These are phyloP conservation scores for Ambrosiella cleistominuta DNA, from an alignment of 2,329 filamentous ascomycete genomes.

Conservation along the genomic window DNA sequence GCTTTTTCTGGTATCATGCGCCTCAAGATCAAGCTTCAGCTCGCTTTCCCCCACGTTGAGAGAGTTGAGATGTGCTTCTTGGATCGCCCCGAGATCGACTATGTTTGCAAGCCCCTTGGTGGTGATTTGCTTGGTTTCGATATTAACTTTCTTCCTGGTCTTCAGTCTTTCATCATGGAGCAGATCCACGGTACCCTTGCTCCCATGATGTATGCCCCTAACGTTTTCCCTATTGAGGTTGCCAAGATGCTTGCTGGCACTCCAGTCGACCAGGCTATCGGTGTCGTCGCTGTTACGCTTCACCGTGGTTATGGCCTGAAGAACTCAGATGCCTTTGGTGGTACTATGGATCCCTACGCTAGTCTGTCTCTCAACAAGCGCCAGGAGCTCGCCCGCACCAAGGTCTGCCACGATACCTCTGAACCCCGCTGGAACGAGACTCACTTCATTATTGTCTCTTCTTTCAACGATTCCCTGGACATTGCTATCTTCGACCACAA, in stretches of 20 bases:
- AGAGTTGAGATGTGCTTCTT: constrained; percentile 90
- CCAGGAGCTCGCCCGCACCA: constrained; percentile 68
- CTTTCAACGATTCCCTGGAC: constrained; percentile 72
- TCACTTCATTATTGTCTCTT: constrained; percentile 84
- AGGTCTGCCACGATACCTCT: constrained; percentile 65
- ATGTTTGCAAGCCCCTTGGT: constrained; percentile 92
- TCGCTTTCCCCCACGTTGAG: constrained; percentile 90
- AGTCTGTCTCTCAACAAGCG: constrained; percentile 72
- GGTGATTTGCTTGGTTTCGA: constrained; percentile 94
- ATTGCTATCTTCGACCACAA: constrained; percentile 84
- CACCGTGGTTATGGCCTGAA: constrained; percentile 85
- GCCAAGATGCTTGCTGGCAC: constrained; percentile 95
- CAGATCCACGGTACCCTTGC: constrained; percentile 86
- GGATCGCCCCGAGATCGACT: constrained; percentile 76
- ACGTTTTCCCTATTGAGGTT: constrained; percentile 95
- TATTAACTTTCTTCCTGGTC: constrained; percentile 94
- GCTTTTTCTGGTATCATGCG: constrained; percentile 90
- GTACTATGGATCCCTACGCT: constrained; percentile 80
- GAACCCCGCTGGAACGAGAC: constrained; percentile 95
- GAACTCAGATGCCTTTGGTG: constrained; percentile 86
- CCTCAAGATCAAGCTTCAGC: constrained; percentile 91
- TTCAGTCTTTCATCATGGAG: constrained; percentile 86
- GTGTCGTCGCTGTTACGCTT: constrained; percentile 78
- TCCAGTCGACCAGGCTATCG: constrained; percentile 86
- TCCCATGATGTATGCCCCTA: constrained; percentile 96